A percentile compares a stretch with the other conserved stretches of the same genome.
These are phyloP conservation scores for Juglanconis oblonga DNA, from an alignment of 2,329 filamentous ascomycete genomes.

Conservation along the genomic window DNA sequence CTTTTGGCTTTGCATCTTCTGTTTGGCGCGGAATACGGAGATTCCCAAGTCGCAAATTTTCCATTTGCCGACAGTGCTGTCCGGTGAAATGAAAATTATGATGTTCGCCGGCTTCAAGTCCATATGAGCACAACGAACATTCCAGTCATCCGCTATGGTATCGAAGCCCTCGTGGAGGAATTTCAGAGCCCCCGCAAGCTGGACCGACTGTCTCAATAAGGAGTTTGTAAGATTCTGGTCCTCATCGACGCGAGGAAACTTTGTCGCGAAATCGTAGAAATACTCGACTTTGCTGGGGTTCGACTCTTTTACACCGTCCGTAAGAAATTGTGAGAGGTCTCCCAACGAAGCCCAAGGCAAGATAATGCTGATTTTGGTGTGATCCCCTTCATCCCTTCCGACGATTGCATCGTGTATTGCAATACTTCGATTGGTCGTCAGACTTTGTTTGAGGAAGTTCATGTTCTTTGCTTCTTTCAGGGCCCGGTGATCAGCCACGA, in stretches of 20 bases:
- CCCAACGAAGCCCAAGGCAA: slow-evolving; percentile 15
- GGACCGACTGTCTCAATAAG: slow-evolving; percentile 10
- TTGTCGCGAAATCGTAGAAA: background rate
- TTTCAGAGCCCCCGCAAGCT: slow-evolving; percentile 11
- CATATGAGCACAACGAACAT: slow-evolving; percentile 13
- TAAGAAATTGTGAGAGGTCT: slow-evolving; percentile 13
- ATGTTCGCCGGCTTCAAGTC: slow-evolving; percentile 17
- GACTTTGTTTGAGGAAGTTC: slow-evolving; percentile 12
- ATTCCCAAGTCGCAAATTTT: slow-evolving; percentile 19
- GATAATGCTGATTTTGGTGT: slow-evolving; percentile 6
- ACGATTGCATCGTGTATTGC: slow-evolving; percentile 15
- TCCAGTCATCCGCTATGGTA: slow-evolving; percentile 6
- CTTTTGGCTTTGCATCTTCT: background rate
- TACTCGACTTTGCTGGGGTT: background rate
- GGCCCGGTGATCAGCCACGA: background rate
- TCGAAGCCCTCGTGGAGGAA: slow-evolving; percentile 16
- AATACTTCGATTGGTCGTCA: slow-evolving; percentile 1
- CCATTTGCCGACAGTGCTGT: slow-evolving; percentile 11
- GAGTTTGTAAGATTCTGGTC: background rate
- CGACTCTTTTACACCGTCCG: background rate
- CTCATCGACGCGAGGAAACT: background rate
- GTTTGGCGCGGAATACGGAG: slow-evolving; percentile 10
- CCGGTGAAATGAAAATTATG: slow-evolving; percentile 6
- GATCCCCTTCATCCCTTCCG: slow-evolving; percentile 3
- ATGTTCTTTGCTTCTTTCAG: slow-evolving; percentile 15